These are phyloP conservation scores for Botryotinia narcissicola DNA, from an alignment of 2,329 filamentous ascomycete species.

Conservation along the genomic window DNA sequence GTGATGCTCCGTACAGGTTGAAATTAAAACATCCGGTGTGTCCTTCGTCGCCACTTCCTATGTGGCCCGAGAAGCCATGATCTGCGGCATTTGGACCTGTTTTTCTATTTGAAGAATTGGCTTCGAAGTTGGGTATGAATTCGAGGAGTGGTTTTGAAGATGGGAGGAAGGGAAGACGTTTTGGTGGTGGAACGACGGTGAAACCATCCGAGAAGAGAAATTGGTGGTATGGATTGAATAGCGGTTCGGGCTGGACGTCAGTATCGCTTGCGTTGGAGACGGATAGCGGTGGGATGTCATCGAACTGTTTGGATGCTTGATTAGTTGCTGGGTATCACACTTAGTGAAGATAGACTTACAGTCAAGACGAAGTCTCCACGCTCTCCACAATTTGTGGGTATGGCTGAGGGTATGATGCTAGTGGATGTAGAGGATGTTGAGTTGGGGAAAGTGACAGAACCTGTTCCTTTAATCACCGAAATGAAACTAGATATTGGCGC, in stretches of 20 bases:
- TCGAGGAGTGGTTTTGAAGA: conserved; percentile 36
- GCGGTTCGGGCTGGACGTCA: conserved; percentile 28
- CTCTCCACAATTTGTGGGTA: conserved; percentile 31
- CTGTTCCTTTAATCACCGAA: not conserved
- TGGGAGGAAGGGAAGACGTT: conserved; percentile 34
- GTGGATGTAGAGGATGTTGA: conserved; percentile 23
- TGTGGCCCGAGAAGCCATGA: conserved; percentile 34
- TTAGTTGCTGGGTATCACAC: not conserved
- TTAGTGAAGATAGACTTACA: conserved; percentile 25
- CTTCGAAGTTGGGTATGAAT: conserved; percentile 36
- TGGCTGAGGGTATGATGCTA: conserved; percentile 10
- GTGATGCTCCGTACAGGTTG: conserved; percentile 38
- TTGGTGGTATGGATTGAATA: conserved; percentile 39
- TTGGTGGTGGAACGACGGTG: conserved; percentile 36
- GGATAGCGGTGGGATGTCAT: conserved; percentile 36
- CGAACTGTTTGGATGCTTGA: conserved; percentile 28
- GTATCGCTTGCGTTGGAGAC: conserved; percentile 26
- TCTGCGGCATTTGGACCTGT: conserved; percentile 31
- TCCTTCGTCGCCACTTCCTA: conserved; percentile 33
- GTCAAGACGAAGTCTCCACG: conserved; percentile 34
- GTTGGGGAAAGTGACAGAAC: not conserved
- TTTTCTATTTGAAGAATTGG: conserved; percentile 24
- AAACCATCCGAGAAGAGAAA: conserved; percentile 42
- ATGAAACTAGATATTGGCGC: not conserved
- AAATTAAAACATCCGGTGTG: conserved; percentile 41